phyloP scores from a whole-genome alignment of 805 yeast genomes.

The Lipomyces oligophaga region DNA sequence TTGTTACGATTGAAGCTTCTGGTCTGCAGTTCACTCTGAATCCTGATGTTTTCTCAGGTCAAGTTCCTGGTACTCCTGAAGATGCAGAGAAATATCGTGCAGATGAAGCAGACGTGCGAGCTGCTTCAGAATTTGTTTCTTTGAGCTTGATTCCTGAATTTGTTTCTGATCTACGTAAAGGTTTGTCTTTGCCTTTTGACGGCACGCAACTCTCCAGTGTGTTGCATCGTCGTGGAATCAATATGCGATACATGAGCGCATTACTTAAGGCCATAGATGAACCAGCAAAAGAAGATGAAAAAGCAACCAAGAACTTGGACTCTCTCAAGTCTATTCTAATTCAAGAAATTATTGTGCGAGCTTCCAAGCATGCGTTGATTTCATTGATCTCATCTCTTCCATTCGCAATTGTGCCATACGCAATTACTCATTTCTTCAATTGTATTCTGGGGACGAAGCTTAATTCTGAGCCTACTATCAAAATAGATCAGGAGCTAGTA shows the following conservation, averaged over 20 bases:
- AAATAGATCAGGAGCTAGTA: slow-evolving; percentile 36
- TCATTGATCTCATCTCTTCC: slow-evolving; percentile 47
- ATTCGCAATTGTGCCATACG: slow-evolving; percentile 50
- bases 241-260: slow-evolving; percentile 78
- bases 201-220: slow-evolving; percentile 67
- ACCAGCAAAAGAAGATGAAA: slow-evolving; percentile 33
- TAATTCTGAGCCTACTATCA: slow-evolving; percentile 43
- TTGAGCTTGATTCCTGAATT: slow-evolving; percentile 59
- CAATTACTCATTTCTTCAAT: slow-evolving; percentile 70
- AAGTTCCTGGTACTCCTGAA: slow-evolving; percentile 39
- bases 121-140: slow-evolving; percentile 61
- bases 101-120: slow-evolving; percentile 66
- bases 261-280: slow-evolving; percentile 3
- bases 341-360: slow-evolving; percentile 76
- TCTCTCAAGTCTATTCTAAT: slow-evolving; percentile 45
- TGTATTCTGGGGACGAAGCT: slow-evolving; percentile 55
- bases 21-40: slow-evolving; percentile 53
- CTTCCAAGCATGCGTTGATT: slow-evolving; percentile 70
- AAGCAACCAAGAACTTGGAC: slow-evolving; percentile 38
- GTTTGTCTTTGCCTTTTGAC: slow-evolving; percentile 64
- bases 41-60: slow-evolving; percentile 66
- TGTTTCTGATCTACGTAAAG: slow-evolving; percentile 50
- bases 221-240: slow-evolving; percentile 80
- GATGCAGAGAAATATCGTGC: slow-evolving; percentile 39
- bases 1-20: slow-evolving; percentile 14